Conservation (phyloP, 106 monocot species). For the Dendrobium catenatum region DNA sequence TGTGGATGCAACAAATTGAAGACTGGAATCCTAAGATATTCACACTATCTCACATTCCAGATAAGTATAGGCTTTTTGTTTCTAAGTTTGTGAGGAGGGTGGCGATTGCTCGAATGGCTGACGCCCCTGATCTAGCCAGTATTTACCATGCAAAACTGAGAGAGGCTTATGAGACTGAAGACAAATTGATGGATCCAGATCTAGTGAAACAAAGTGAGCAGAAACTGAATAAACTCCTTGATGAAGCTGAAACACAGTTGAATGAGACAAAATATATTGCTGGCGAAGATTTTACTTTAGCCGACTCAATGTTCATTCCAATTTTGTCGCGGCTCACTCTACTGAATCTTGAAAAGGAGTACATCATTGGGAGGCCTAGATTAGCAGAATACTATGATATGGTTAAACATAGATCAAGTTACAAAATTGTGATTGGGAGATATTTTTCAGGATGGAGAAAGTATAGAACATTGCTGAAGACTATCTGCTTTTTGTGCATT, state of each 20-base stretch:
- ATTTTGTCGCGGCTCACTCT: conserved; percentile 55
- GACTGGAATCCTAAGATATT: conserved; percentile 82
- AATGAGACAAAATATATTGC: conserved; percentile 44
- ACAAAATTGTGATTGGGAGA: conserved; percentile 64
- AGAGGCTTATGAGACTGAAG: conserved; percentile 75
- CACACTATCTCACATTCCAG: conserved; percentile 63
- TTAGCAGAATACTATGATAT: conserved; percentile 56
- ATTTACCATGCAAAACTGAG: conserved; percentile 79
- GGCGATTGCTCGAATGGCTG: conserved; percentile 85
- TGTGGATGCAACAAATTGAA: conserved; percentile 87
- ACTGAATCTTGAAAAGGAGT: conserved; percentile 62
- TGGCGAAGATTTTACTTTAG: conserved; percentile 64
- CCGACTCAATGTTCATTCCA: conserved; percentile 89
- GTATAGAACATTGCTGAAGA: conserved; percentile 62
- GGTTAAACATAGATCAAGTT: conserved; percentile 62
- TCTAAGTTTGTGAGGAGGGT: conserved; percentile 73
- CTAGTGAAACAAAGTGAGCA: conserved; percentile 63
- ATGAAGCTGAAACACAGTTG: conserved; percentile 71
- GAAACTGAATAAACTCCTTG: conserved; percentile 55
- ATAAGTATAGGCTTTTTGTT: conserved; percentile 63
- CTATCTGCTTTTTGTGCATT: conserved; percentile 56
- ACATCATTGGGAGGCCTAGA: conserved; percentile 54
- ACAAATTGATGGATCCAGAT: conserved; percentile 54
- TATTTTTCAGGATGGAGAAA: conserved; percentile 86
- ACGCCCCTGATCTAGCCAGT: conserved; percentile 80